phyloP scores from a whole-genome alignment of 2,329 filamentous ascomycete genomes.

The Botrytis hyacinthi region DNA sequence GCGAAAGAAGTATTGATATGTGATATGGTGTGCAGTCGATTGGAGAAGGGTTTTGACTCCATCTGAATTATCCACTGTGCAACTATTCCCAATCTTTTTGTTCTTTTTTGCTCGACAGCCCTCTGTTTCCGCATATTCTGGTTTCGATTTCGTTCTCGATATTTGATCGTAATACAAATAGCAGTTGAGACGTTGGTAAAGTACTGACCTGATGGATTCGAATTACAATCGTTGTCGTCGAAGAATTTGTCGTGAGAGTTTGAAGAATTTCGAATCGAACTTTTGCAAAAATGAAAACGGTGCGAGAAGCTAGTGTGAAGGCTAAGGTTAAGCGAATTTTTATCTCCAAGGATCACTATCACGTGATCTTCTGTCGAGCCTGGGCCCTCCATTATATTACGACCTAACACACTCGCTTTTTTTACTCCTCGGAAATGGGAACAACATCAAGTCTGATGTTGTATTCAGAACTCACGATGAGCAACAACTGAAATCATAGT shows the following conservation, averaged over 20 bases:
- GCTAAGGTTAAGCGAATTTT: conserved; percentile 20
- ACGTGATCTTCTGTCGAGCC: not conserved
- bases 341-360: not conserved
- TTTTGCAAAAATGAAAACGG: conserved; percentile 18
- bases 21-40: conserved; percentile 13
- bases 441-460: not conserved
- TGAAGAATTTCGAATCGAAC: conserved; percentile 4
- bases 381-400: not conserved
- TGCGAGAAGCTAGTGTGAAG: conserved; percentile 18
- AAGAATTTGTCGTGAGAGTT: conserved; percentile 20
- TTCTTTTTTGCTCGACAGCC: not conserved
- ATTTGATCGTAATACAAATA: not conserved
- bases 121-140: not conserved
- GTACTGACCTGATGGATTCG: conserved; percentile 50
- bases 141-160: conserved; percentile 1
- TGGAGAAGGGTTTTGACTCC: conserved; percentile 1
- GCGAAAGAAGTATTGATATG: conserved; percentile 14
- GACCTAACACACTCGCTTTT: not conserved
- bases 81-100: conserved; percentile 5
- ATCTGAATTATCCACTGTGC: conserved; percentile 11
- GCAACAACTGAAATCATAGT: not conserved
- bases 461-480: not conserved
- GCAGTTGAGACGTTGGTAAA: conserved; percentile 12
- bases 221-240: conserved; percentile 44
- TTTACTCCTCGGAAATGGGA: not conserved